phyloP scores from a whole-genome alignment of 768 basidiomycete species.

The Trametes cubensis region DNA sequence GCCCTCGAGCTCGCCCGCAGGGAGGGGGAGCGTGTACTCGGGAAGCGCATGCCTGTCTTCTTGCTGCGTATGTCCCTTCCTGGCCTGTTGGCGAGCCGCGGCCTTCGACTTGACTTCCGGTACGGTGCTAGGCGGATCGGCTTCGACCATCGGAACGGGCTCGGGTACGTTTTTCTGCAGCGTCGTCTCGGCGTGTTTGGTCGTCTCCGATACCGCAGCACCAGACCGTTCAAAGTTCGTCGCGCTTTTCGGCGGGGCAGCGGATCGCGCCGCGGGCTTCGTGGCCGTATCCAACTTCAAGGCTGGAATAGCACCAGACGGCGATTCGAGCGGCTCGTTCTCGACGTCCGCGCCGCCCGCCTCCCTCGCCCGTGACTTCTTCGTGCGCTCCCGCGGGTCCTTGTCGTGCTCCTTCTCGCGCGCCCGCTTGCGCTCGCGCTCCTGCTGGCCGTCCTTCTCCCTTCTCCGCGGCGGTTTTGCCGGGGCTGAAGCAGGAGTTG shows the following conservation, averaged over 20 bases:
- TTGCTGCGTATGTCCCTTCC: not conserved
- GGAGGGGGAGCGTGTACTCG: slow-evolving; percentile 21
- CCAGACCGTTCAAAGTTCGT: slow-evolving; percentile 8
- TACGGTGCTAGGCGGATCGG: not conserved
- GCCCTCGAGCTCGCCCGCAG: slow-evolving; percentile 54
- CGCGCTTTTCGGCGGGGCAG: slow-evolving; percentile 12
- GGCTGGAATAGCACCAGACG: not conserved
- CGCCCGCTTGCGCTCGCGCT: slow-evolving; percentile 4
- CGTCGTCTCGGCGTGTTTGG: not conserved
- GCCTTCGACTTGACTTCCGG: not conserved
- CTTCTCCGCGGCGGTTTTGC: not conserved
- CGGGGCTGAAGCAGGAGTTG: not conserved
- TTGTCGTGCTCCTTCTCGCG: slow-evolving; percentile 5
- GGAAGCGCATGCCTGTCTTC: not conserved
- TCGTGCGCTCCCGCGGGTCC: slow-evolving; percentile 1
- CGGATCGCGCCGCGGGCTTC: not conserved
- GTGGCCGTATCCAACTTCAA: not conserved
- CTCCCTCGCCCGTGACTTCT: not conserved
- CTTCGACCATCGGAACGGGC: not conserved
- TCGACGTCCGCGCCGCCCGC: slow-evolving; percentile 11
- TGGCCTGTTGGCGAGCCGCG: not conserved
- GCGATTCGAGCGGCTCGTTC: slow-evolving; percentile 12
- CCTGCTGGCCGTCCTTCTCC: slow-evolving; percentile 1
- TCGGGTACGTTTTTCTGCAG: too few relatives aligned
- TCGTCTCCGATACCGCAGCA: not conserved